Conservation (phyloP, 2,329 filamentous ascomycete species). For the Ophiostoma populinum region DNA sequence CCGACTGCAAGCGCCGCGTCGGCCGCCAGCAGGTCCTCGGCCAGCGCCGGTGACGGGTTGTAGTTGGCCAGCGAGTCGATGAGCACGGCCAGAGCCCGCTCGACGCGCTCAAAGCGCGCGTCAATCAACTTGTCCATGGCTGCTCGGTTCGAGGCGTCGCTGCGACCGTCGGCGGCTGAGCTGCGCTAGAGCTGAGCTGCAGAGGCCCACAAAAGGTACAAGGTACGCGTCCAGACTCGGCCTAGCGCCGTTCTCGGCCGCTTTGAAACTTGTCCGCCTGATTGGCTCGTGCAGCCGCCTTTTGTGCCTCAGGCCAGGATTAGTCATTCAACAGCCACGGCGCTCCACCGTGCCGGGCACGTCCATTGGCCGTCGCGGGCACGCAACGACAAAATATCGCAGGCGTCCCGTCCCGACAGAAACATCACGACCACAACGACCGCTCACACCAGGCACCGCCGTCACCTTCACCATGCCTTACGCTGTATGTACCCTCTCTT, state of each 20-base stretch:
- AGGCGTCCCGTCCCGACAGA: conserved; percentile 9
- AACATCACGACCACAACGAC: conserved; percentile 10
- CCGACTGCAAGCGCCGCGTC: conserved; percentile 50
- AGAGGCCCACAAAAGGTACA: not conserved
- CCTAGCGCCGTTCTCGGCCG: not conserved
- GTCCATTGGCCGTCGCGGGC: not conserved
- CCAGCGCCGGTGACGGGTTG: conserved; percentile 52
- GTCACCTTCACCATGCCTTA: too few relatives aligned
- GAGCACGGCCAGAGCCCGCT: conserved; percentile 48
- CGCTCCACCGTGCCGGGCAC: conserved; percentile 13
- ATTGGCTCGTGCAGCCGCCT: conserved; percentile 9
- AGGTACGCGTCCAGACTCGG: not conserved
- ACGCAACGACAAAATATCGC: conserved; percentile 16
- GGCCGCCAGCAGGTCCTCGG: conserved; percentile 51
- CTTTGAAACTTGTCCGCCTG: conserved; percentile 10
- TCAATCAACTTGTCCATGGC: conserved; percentile 47
- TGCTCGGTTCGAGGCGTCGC: not conserved
- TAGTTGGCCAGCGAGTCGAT: conserved; percentile 71
- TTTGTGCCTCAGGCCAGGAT: conserved; percentile 5
- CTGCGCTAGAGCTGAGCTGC: not conserved
- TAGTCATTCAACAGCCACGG: not conserved
- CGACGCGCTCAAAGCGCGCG: conserved; percentile 45
- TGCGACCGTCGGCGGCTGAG: not conserved
- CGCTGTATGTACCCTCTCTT: too few relatives aligned
- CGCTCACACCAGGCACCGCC: not conserved